These are phyloP conservation scores for Malassezia vespertilionis DNA, from an alignment of 1,284 basidiomycete genomes.

Conservation along the genomic window DNA sequence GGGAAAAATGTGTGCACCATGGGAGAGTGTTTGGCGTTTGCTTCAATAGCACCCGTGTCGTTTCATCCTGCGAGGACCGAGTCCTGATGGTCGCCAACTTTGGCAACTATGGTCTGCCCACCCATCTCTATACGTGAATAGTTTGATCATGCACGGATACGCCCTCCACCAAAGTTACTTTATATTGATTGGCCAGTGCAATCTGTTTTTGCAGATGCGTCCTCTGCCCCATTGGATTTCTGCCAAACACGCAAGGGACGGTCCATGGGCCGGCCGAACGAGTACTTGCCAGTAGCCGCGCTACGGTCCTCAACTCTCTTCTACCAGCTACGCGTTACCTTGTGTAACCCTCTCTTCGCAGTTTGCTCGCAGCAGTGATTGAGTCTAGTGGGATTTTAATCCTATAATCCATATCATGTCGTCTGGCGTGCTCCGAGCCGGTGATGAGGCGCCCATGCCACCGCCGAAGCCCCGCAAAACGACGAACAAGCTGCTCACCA, in stretches of 20 bases:
- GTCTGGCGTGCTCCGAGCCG: neutral
- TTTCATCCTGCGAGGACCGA: constrained; percentile 9
- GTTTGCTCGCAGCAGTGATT: no score
- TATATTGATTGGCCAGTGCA: no score
- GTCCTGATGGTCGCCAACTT: constrained; percentile 9
- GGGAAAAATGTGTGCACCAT: constrained; percentile 7
- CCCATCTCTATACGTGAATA: constrained; percentile 1
- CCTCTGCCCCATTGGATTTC: no score
- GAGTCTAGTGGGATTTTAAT: no score
- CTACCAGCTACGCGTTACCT: no score
- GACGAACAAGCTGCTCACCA: neutral
- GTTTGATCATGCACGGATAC: no score
- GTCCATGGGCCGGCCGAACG: no score
- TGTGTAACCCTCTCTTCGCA: no score
- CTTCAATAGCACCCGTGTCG: constrained; percentile 5
- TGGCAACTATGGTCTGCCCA: neutral
- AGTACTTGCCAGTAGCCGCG: neutral
- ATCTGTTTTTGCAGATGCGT: no score
- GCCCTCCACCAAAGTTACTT: no score
- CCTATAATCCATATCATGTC: no score
- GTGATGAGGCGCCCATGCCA: constrained; percentile 1
- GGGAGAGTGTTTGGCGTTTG: constrained; percentile 12
- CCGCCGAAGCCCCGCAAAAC: constrained; percentile 8
- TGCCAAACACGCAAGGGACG: no score
- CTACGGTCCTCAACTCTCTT: neutral